Percentiles rank a stretch among this genome's conserved stretches.
Evolutionary conservation across 768 basidiomycete genomes (phyloP).

Genomic region (Pleurotus platypus): DNA sequence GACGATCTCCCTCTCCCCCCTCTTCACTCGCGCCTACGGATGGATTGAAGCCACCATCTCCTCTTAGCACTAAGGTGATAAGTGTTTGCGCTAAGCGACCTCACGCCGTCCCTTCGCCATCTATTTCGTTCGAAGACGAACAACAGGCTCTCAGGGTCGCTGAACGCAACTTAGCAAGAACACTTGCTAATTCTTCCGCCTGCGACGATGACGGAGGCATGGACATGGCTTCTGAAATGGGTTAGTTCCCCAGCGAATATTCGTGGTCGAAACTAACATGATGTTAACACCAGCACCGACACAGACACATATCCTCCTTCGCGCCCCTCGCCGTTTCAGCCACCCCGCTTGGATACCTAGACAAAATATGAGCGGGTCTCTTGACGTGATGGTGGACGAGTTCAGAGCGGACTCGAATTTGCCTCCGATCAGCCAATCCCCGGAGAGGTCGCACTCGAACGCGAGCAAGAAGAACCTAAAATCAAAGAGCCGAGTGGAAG

Average conservation of each 20-base stretch:
- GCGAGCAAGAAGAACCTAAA: neutral
- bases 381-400: constrained; percentile 35
- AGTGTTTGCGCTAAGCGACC: neutral
- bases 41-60: neutral
- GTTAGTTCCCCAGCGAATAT: constrained; percentile 15
- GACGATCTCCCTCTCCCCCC: constrained; percentile 14
- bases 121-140: constrained; percentile 18
- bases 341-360: constrained; percentile 46
- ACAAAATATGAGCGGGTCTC: constrained; percentile 33
- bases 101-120: neutral
- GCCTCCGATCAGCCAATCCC: neutral
- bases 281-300: constrained; percentile 30
- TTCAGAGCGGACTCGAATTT: constrained; percentile 34
- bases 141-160: constrained; percentile 24
- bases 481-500: constrained; percentile 30
- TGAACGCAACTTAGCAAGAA: constrained; percentile 31
- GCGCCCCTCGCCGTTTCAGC: constrained; percentile 41
- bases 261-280: neutral
- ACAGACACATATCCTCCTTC: constrained; percentile 42
- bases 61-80: constrained; percentile 3
- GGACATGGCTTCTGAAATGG: constrained; percentile 26
- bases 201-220: constrained; percentile 22
- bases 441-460: constrained; percentile 6
- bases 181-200: constrained; percentile 21
- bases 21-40: constrained; percentile 7